Conservation (phyloP, 148 eudicot genomes). For the Chenopodium album region DNA sequence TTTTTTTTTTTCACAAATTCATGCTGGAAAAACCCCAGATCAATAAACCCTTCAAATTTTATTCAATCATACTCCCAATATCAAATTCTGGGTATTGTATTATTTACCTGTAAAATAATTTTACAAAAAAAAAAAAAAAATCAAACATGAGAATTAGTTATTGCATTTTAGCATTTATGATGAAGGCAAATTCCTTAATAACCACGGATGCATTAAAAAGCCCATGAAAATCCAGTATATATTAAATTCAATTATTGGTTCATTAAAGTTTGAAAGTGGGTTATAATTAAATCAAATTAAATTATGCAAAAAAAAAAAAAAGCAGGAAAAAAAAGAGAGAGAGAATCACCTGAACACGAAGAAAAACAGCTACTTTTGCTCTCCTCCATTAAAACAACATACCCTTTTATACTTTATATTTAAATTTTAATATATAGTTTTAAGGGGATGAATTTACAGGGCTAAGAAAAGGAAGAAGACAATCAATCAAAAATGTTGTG, state of each 20-base stretch:
- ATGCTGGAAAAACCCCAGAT: constrained; percentile 4
- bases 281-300: background rate
- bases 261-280: background rate
- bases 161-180: constrained; percentile 1
- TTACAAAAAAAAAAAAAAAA: background rate
- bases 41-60: background rate
- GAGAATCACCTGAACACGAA: constrained; percentile 29
- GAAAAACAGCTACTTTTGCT: constrained; percentile 32
- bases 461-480: background rate
- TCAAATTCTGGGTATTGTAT: background rate
- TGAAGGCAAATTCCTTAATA: background rate
- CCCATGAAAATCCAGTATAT: background rate
- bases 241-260: background rate
- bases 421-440: too few relatives aligned
- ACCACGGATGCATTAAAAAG: background rate
- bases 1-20: constrained; percentile 13
- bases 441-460: background rate
- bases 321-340: background rate
- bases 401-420: too few relatives aligned
- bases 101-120: constrained; percentile 11
- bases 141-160: background rate
- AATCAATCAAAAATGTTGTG: constrained; percentile 17
- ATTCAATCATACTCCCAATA: background rate
- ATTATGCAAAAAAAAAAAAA: background rate
- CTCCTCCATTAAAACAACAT: constrained; percentile 19